Conservation (phyloP, 2,329 filamentous ascomycete genomes). For the Talaromyces sp. region DNA sequence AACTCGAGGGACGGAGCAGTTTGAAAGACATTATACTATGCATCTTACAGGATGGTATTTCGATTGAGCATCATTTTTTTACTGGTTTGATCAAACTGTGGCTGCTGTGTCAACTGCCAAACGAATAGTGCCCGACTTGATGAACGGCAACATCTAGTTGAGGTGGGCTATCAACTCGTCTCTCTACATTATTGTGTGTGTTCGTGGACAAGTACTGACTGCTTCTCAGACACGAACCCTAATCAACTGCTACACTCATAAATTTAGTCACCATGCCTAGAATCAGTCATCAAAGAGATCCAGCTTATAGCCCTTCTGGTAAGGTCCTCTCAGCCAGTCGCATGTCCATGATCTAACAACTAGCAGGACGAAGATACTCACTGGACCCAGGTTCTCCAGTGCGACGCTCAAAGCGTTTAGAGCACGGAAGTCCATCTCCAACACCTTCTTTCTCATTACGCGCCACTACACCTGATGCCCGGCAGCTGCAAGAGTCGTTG, state of each 20-base stretch:
- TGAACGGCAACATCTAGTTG: background rate
- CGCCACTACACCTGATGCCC: conserved; percentile 12
- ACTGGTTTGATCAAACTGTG: background rate
- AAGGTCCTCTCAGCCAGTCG: background rate
- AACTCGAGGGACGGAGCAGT: background rate
- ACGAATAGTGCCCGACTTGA: background rate
- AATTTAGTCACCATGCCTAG: conserved; percentile 1
- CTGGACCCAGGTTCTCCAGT: conserved; percentile 3
- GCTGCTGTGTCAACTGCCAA: background rate
- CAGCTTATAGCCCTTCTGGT: conserved; percentile 13
- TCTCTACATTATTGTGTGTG: background rate
- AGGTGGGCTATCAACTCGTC: background rate
- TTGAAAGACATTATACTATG: background rate
- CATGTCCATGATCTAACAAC: background rate
- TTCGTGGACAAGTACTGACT: background rate
- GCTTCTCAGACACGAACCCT: background rate
- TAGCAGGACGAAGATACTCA: conserved; percentile 12
- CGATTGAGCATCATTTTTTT: background rate
- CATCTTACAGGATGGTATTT: background rate
- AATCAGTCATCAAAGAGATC: conserved; percentile 3
- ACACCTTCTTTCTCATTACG: conserved; percentile 2
- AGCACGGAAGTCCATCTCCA: background rate
- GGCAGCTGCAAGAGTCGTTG: conserved; percentile 17
- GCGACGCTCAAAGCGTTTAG: conserved; percentile 11
- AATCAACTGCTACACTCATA: background rate